Conservation (phyloP, 495 filamentous ascomycete genomes). For the Wilcoxina mikolae region DNA sequence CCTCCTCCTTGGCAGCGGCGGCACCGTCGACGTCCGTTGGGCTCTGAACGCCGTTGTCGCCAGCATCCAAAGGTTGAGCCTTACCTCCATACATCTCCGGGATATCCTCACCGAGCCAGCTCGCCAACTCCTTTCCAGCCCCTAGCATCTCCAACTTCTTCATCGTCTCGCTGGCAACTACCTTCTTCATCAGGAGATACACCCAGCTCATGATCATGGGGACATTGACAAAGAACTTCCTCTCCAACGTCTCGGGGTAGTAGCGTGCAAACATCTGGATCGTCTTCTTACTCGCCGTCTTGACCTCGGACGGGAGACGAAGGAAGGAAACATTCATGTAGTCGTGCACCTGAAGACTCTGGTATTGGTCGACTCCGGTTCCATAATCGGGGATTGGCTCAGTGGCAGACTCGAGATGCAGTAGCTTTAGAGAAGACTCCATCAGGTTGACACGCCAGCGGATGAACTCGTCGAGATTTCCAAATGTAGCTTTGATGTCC, state of each 20-base stretch:
- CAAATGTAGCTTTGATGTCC: conserved; percentile 56
- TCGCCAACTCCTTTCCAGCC: not conserved
- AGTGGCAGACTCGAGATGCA: conserved; percentile 50
- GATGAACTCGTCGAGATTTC: conserved; percentile 66
- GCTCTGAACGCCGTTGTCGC: not conserved
- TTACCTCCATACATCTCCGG: conserved; percentile 6
- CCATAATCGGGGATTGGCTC: conserved; percentile 53
- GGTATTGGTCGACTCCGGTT: conserved; percentile 51
- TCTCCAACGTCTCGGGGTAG: conserved; percentile 74
- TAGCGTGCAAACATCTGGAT: conserved; percentile 60
- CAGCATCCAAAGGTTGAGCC: not conserved
- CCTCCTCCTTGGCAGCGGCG: not conserved
- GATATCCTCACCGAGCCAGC: conserved; percentile 2
- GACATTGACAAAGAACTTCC: conserved; percentile 90
- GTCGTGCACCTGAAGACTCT: conserved; percentile 81
- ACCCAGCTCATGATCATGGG: conserved; percentile 79
- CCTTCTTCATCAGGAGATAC: conserved; percentile 61
- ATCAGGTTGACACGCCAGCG: conserved; percentile 75
- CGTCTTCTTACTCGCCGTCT: conserved; percentile 57
- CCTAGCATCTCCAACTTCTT: conserved; percentile 40
- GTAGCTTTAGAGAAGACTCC: conserved; percentile 59
- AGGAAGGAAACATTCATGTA: conserved; percentile 73
- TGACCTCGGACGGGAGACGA: conserved; percentile 51
- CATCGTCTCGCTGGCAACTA: conserved; percentile 61
- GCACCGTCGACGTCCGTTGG: conserved; percentile 4